phyloP scores from a whole-genome alignment of 345 rosid species.

The Hypericum perforatum region DNA sequence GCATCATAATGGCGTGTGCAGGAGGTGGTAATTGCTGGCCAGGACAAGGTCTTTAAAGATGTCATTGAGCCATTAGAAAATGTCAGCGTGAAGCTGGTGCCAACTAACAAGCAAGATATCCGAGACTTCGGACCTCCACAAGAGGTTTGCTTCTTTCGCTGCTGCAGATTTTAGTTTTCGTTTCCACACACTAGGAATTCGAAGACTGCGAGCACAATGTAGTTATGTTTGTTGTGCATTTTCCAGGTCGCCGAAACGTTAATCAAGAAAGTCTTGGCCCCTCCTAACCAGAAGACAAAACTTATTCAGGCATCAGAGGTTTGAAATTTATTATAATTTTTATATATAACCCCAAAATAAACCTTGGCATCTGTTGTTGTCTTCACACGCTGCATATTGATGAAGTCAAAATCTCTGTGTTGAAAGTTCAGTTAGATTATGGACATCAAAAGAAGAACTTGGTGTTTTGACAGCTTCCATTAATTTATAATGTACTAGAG shows the following conservation, averaged over 20 bases:
- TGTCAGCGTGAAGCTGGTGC: slow-evolving; percentile 56
- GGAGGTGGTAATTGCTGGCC: slow-evolving; percentile 83
- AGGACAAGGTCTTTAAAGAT: slow-evolving; percentile 89
- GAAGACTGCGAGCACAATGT: not conserved
- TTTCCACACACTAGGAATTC: not conserved
- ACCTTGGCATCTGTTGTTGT: too few relatives aligned
- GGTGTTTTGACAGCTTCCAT: too few relatives aligned
- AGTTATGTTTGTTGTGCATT: slow-evolving; percentile 1
- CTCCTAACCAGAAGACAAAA: slow-evolving; percentile 71
- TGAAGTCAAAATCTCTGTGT: too few relatives aligned
- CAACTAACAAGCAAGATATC: slow-evolving; percentile 61
- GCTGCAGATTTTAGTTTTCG: not conserved
- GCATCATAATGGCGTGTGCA: slow-evolving; percentile 13
- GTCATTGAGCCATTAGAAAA: slow-evolving; percentile 92
- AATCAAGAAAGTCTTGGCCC: slow-evolving; percentile 69
- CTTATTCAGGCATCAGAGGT: slow-evolving; percentile 70
- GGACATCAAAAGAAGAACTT: too few relatives aligned
- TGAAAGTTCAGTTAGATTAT: too few relatives aligned
- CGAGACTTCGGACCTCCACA: slow-evolving; percentile 81
- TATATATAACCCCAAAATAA: not conserved
- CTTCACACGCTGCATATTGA: too few relatives aligned
- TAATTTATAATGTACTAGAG: too few relatives aligned
- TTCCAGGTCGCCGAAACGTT: slow-evolving; percentile 77
- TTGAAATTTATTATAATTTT: not conserved
- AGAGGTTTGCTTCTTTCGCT: slow-evolving; percentile 37